These are phyloP conservation scores for Acanthamoeba triangularis DNA, from an alignment of 208 protist species.

Conservation along the genomic window DNA sequence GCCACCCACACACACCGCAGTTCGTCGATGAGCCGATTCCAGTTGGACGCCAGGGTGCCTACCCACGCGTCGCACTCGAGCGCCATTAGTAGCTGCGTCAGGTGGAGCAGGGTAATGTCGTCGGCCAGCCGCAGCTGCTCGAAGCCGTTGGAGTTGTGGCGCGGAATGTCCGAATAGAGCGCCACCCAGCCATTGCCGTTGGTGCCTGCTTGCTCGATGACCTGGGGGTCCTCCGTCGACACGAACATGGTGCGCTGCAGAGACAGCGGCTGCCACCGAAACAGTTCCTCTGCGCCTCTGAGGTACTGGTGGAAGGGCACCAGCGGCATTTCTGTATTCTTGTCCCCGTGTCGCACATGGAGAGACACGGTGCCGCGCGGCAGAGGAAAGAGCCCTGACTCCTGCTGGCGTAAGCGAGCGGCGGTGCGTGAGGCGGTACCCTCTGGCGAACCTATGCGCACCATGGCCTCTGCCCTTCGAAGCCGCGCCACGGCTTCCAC, in stretches of 20 bases:
- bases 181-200: background rate
- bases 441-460: too few relatives aligned
- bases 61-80: background rate
- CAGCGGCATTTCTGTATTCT: background rate
- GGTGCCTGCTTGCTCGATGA: background rate
- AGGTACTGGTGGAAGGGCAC: background rate
- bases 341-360: background rate
- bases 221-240: background rate
- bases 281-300: background rate
- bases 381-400: background rate
- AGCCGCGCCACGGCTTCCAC: background rate
- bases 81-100: background rate
- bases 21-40: background rate
- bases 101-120: background rate
- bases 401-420: too few relatives aligned
- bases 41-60: background rate
- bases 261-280: background rate
- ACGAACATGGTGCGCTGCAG: background rate
- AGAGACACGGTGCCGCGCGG: background rate
- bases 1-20: slow-evolving; percentile 3
- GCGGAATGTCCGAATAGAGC: background rate
- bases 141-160: background rate
- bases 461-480: too few relatives aligned
- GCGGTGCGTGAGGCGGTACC: too few relatives aligned
- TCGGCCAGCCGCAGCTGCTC: background rate